Evolutionary conservation across 345 rosid species (phyloP).

Genomic region (Salix suchowensis): DNA sequence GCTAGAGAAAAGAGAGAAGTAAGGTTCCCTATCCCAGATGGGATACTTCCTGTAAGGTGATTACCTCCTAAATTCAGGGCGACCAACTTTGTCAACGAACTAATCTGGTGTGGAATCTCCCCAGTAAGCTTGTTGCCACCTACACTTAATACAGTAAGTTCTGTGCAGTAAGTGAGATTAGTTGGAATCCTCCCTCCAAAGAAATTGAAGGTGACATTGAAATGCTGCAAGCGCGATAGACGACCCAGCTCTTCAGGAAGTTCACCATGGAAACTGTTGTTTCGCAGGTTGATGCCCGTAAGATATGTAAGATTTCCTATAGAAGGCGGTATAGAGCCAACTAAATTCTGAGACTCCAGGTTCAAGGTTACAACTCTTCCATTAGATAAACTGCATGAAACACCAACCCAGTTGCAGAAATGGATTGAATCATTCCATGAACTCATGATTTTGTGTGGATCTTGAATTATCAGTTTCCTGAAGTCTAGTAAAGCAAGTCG

Average conservation of each 20-base stretch:
- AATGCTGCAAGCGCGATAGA: slow-evolving; percentile 2
- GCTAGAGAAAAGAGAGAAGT: slow-evolving; percentile 6
- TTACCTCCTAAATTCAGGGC: background rate
- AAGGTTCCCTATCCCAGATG: slow-evolving; percentile 29
- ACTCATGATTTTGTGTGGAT: slow-evolving; percentile 15
- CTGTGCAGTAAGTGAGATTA: slow-evolving; percentile 11
- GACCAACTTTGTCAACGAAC: slow-evolving; percentile 2
- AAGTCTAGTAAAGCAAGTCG: slow-evolving; percentile 18
- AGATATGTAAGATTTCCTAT: slow-evolving; percentile 20
- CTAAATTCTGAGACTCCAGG: slow-evolving; percentile 11
- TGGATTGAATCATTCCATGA: slow-evolving; percentile 24
- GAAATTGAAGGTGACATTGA: slow-evolving; percentile 12
- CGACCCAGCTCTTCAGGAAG: slow-evolving; percentile 21
- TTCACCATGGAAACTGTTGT: slow-evolving; percentile 18
- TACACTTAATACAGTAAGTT: background rate
- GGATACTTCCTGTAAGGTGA: slow-evolving; percentile 21
- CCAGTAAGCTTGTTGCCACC: background rate
- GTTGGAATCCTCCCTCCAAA: slow-evolving; percentile 11
- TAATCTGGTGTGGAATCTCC: slow-evolving; percentile 16
- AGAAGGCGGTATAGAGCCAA: slow-evolving; percentile 23
- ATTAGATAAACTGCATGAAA: slow-evolving; percentile 10
- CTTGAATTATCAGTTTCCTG: slow-evolving; percentile 24
- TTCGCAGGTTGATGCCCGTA: slow-evolving; percentile 2
- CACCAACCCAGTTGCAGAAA: slow-evolving; percentile 28
- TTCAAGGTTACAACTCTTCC: slow-evolving; percentile 10